Conservation (phyloP, 164 flowering plant species). For the Buxus sempervirens region DNA sequence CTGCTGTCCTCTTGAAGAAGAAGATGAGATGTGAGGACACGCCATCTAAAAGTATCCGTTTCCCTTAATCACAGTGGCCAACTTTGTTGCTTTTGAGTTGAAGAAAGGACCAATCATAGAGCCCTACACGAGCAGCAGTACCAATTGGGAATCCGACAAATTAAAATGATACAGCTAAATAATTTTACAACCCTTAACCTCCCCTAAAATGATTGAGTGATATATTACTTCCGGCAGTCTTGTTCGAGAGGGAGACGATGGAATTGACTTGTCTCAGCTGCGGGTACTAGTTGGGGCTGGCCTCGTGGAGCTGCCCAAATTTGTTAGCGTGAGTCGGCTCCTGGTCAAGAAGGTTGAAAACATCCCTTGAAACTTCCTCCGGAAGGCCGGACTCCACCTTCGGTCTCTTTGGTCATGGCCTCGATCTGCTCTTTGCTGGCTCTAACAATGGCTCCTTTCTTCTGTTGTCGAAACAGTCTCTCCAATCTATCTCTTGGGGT, state of each 20-base stretch:
- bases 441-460: slow-evolving; percentile 28
- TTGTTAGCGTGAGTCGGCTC: slow-evolving; percentile 29
- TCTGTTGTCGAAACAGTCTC: slow-evolving; percentile 37
- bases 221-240: slow-evolving; percentile 27
- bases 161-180: too few relatives aligned
- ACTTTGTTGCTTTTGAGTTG: slow-evolving; percentile 43
- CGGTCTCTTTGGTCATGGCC: slow-evolving; percentile 24
- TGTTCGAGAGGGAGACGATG: slow-evolving; percentile 26
- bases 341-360: slow-evolving; percentile 31
- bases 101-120: slow-evolving; percentile 36
- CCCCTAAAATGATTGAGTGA: neutral
- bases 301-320: slow-evolving; percentile 34
- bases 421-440: slow-evolving; percentile 38
- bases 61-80: slow-evolving; percentile 32
- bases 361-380: slow-evolving; percentile 14
- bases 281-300: slow-evolving; percentile 16
- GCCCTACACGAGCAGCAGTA: slow-evolving; percentile 30
- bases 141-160: too few relatives aligned
- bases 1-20: neutral
- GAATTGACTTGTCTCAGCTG: slow-evolving; percentile 34
- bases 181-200: neutral
- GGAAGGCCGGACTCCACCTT: slow-evolving; percentile 18
- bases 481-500: slow-evolving; percentile 24
- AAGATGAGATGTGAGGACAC: slow-evolving; percentile 40
- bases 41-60: slow-evolving; percentile 54